phyloP scores from a whole-genome alignment of 2,329 filamentous ascomycete species.

The Botrytis paeoniae region DNA sequence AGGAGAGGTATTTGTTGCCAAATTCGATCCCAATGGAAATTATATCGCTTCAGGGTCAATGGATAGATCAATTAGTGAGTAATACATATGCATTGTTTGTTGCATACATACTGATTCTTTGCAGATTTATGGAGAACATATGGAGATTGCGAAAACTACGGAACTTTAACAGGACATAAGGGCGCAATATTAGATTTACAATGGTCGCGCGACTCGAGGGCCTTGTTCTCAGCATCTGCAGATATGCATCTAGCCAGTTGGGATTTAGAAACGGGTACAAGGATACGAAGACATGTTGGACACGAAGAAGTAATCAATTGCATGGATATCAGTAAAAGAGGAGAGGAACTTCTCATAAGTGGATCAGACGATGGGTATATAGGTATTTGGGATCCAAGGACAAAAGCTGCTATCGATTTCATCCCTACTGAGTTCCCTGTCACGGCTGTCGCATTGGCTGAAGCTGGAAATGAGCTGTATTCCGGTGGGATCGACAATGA shows the following conservation, averaged over 20 bases:
- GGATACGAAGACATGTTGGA: conserved; percentile 87
- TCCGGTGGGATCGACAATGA: conserved; percentile 95
- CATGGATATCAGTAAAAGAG: conserved; percentile 82
- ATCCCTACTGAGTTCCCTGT: conserved; percentile 90
- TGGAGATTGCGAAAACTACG: conserved; percentile 92
- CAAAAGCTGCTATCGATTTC: conserved; percentile 83
- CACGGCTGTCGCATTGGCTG: conserved; percentile 85
- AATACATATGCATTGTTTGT: conserved; percentile 21
- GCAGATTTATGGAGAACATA: conserved; percentile 91
- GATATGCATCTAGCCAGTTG: conserved; percentile 92
- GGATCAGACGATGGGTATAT: conserved; percentile 92
- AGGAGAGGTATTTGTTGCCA: conserved; percentile 87
- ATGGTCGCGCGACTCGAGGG: conserved; percentile 92
- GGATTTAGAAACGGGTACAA: conserved; percentile 87
- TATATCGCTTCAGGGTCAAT: conserved; percentile 92
- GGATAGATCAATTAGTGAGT: conserved; percentile 85
- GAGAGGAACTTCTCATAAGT: conserved; percentile 85
- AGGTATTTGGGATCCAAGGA: conserved; percentile 91
- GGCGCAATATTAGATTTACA: conserved; percentile 89
- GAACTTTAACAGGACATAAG: conserved; percentile 81
- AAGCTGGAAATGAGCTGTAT: conserved; percentile 94
- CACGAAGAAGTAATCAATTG: conserved; percentile 96
- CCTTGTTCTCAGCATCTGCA: conserved; percentile 88
- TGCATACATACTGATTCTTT: conserved; percentile 23
- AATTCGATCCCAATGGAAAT: conserved; percentile 85